Evolutionary conservation across 306 rosid species (phyloP), one percentile per base, ranked within the genome.

Genomic region (Betula pendula): DNA sequence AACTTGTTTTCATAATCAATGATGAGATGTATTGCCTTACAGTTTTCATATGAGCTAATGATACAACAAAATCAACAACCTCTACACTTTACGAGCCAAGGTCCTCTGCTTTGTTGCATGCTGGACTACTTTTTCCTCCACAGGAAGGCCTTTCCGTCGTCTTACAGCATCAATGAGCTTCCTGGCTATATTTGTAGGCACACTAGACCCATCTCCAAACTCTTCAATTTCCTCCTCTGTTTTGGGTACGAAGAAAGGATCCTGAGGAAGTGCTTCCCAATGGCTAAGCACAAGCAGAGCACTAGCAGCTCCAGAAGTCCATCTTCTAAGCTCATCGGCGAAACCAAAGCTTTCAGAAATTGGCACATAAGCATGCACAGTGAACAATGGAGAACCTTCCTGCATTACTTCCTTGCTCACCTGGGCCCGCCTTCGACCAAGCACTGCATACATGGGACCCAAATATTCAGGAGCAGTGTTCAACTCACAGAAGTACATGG

Each of bases 81-180:
- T 82, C 87, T 74, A 94, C 68, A 92, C 97, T 85, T 94, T 92
- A n/a, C 96, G 93, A 52, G 97, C 96, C 73, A 67, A 81, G 38
- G 98, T 94, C 91, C 98, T 89, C 82, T 90, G 98, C 84, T 94
- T 94, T 70, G 98, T 87, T 33, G 94, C 98, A 70, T 90, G 92
- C 50, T 90, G 98, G 70, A 92, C 98, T 13, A 94, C 96, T 82
- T 94, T 90, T 80, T 92, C 96, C 86, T 91, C 98, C 56, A 92
- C 97, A 0, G 88, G 90, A 81, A 91, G 97, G 73, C 98, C 98
- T 85, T 92, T 94, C 4, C 89, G 86, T 50, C 97, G 74, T 78
- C 96, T 90, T 20, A 94, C 96, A 1, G 87, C 72, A 44, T 94
- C 74, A 15, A 94, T 87, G 70, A 92, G 89, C 84, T 94, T 94